A percentile compares a stretch with the other conserved stretches of the same genome.
Evolutionary conservation across 768 basidiomycete species (phyloP).

Genomic region (Rhodotorula graminis): DNA sequence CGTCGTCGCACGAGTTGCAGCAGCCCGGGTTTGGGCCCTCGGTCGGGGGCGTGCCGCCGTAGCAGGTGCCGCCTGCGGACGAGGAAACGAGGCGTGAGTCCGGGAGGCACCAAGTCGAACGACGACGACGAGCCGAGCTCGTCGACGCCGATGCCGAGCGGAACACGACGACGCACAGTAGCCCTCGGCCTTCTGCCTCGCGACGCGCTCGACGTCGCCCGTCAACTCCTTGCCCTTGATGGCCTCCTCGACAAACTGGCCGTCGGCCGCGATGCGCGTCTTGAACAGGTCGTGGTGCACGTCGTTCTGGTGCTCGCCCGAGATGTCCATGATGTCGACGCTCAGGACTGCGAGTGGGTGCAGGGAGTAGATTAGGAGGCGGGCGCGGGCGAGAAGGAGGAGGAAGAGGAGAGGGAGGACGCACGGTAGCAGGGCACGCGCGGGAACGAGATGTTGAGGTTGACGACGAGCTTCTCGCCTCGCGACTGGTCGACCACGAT

Average conservation of each 20-base stretch:
- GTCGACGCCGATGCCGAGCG: too few relatives aligned
- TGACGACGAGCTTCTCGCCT: conserved; percentile 88
- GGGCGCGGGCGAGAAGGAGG: background rate
- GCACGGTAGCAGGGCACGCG: conserved; percentile 93
- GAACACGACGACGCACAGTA: conserved; percentile 37
- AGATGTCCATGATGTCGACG: conserved; percentile 96
- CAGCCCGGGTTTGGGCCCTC: conserved; percentile 58
- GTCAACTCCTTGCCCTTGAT: conserved; percentile 56
- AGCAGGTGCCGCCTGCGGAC: conserved; percentile 82
- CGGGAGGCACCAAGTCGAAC: too few relatives aligned
- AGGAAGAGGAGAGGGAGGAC: conserved; percentile 46
- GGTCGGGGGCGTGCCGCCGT: conserved; percentile 68
- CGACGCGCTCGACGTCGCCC: conserved; percentile 81
- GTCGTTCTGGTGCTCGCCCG: conserved; percentile 85
- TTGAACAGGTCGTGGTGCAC: conserved; percentile 84
- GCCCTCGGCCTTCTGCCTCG: conserved; percentile 54
- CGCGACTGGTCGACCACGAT: conserved; percentile 90
- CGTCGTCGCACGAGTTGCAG: conserved; percentile 94
- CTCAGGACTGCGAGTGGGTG: conserved; percentile 64
- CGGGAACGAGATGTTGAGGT: conserved; percentile 89
- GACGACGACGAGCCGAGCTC: too few relatives aligned
- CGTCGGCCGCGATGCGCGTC: conserved; percentile 63
- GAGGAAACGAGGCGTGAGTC: background rate
- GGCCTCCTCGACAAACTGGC: conserved; percentile 52
- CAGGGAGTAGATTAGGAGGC: background rate